phyloP scores from a whole-genome alignment of 805 yeast genomes.

The Brettanomyces bruxellensis region DNA sequence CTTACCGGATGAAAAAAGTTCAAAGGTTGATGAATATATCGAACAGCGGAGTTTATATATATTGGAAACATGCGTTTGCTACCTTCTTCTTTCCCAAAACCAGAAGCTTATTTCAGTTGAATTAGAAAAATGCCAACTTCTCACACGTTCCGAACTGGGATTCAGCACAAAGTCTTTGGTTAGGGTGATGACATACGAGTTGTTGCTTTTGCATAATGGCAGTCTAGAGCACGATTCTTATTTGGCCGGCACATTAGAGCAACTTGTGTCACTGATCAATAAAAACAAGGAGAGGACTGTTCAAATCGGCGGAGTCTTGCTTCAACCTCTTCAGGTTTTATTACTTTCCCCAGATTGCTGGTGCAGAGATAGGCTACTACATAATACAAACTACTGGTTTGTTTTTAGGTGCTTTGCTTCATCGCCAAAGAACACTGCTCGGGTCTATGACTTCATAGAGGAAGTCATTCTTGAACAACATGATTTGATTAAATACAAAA shows the following conservation, averaged over 20 bases:
- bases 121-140: constrained; percentile 14
- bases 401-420: constrained; percentile 37
- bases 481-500: constrained; percentile 33
- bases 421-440: constrained; percentile 29
- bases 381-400: constrained; percentile 39
- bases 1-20: constrained; percentile 24
- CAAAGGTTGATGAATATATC: constrained; percentile 14
- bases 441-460: constrained; percentile 40
- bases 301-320: constrained; percentile 35
- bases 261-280: neutral
- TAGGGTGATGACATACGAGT: constrained; percentile 43
- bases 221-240: constrained; percentile 4
- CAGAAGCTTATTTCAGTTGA: constrained; percentile 14
- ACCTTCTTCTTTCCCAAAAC: constrained; percentile 21
- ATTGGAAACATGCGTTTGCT: constrained; percentile 24
- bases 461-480: constrained; percentile 26
- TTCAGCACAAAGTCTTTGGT: constrained; percentile 19
- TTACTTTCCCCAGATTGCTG: constrained; percentile 33
- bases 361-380: constrained; percentile 29
- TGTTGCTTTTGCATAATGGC: constrained; percentile 35
- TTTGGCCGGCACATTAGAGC: neutral
- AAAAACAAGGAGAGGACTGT: constrained; percentile 16
- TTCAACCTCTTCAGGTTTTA: constrained; percentile 42
- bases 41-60: constrained; percentile 23
- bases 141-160: constrained; percentile 14